A percentile compares a stretch with the other conserved stretches of the same genome.
Evolutionary conservation across 1,139 yeast genomes (phyloP).

Genomic region (Saccharomycopsis phalli): DNA sequence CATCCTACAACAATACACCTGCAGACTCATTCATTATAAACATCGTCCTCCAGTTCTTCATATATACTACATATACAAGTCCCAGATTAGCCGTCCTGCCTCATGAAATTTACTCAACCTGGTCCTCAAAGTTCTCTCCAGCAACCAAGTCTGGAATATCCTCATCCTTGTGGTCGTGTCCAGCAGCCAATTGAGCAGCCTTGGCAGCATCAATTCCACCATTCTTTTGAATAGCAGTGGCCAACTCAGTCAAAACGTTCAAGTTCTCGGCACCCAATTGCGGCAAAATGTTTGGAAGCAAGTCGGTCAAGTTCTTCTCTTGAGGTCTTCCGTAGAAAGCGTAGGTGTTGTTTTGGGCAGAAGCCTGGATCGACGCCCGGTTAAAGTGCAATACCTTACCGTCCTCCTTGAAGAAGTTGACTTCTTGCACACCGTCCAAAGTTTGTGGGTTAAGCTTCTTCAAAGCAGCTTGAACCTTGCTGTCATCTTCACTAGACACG

Average conservation of each 20-base stretch:
- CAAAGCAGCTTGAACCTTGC: constrained; percentile 84
- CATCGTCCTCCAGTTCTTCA: too few species aligned
- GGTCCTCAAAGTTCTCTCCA: constrained; percentile 87
- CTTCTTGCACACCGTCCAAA: constrained; percentile 87
- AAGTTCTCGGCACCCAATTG: constrained; percentile 96
- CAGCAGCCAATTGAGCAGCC: constrained; percentile 44
- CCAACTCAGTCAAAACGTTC: constrained; percentile 81
- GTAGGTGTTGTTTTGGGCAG: constrained; percentile 84
- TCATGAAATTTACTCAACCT: constrained; percentile 61
- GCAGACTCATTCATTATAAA: too few species aligned
- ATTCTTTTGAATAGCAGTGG: constrained; percentile 72
- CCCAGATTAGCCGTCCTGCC: too few species aligned
- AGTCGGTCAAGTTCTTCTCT: constrained; percentile 86
- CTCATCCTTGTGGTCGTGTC: constrained; percentile 37
- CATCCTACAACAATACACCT: too few species aligned
- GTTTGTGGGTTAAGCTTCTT: constrained; percentile 86
- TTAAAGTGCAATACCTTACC: constrained; percentile 94
- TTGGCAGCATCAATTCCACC: constrained; percentile 39
- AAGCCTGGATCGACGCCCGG: constrained; percentile 92
- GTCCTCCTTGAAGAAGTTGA: constrained; percentile 94
- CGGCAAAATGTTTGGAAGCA: constrained; percentile 91
- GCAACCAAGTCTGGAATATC: constrained; percentile 93
- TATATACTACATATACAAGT: too few species aligned
- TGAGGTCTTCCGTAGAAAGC: constrained; percentile 95
- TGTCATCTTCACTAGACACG: constrained; percentile 66